Percentiles rank a stretch among this genome's conserved stretches.
Evolutionary conservation across 2,329 filamentous ascomycete genomes (phyloP).

Genomic region (Microdochium trichocladiopsis): DNA sequence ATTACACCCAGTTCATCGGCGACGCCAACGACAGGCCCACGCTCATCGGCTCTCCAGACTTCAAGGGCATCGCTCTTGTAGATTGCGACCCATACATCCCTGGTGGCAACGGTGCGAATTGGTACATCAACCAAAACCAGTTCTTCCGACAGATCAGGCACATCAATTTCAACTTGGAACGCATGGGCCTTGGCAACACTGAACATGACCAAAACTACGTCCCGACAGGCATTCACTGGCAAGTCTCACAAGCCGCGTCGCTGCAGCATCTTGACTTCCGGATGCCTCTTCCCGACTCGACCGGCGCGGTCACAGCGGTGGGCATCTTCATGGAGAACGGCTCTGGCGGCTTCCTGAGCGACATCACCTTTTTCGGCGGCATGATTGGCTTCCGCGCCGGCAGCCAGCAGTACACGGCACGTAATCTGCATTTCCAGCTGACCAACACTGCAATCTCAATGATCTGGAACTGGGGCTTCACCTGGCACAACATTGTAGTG

Average conservation of each 20-base stretch:
- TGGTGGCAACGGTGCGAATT: too few species aligned
- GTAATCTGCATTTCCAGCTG: conserved; percentile 47
- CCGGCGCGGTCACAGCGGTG: too few species aligned
- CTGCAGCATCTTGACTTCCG: conserved; percentile 9
- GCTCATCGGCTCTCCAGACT: too few species aligned
- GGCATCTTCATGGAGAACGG: conserved; percentile 41
- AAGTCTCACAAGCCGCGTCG: conserved; percentile 9
- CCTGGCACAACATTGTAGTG: background rate
- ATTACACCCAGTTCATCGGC: conserved; percentile 1
- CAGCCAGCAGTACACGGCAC: conserved; percentile 53
- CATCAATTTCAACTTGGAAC: too few species aligned
- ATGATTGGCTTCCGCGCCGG: conserved; percentile 42
- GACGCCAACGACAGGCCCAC: background rate
- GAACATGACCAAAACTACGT: conserved; percentile 27
- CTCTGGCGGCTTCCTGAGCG: conserved; percentile 7
- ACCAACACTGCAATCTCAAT: background rate
- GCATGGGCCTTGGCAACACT: conserved; percentile 29
- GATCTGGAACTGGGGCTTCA: background rate
- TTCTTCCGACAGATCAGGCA: too few species aligned
- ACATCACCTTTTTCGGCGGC: conserved; percentile 44
- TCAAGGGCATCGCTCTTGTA: too few species aligned
- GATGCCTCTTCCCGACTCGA: too few species aligned
- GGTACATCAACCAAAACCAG: too few species aligned
- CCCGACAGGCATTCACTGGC: conserved; percentile 1
- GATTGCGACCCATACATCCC: too few species aligned